phyloP scores from a whole-genome alignment of 192 early-diverging fungal species.

The Backusella liffmaniae region DNA sequence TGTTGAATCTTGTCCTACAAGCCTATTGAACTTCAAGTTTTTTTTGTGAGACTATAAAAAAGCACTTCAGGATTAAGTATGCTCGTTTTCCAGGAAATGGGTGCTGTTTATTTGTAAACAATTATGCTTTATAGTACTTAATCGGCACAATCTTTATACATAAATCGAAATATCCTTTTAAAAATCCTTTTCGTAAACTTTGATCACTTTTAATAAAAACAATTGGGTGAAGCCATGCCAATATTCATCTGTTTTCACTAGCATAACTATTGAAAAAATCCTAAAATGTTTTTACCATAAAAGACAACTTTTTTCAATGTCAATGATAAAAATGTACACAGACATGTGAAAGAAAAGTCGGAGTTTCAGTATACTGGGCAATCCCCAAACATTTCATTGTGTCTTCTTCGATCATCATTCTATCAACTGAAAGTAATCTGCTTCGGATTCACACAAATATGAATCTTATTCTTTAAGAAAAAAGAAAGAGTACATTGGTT shows the following conservation, averaged over 20 bases:
- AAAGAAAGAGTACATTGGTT: neutral
- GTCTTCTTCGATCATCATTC: neutral
- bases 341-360: neutral
- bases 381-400: constrained; percentile 4
- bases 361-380: neutral
- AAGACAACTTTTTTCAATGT: constrained; percentile 1
- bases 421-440: neutral
- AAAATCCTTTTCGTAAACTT: too few relatives aligned
- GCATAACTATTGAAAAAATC: neutral
- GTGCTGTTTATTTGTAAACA: too few relatives aligned
- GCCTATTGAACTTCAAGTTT: too few relatives aligned
- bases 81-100: too few relatives aligned
- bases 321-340: neutral
- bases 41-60: too few relatives aligned
- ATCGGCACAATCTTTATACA: too few relatives aligned
- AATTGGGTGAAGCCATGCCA: neutral
- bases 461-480: neutral
- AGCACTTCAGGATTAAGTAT: too few relatives aligned
- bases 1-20: too few relatives aligned
- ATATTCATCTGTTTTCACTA: neutral
- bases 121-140: too few relatives aligned
- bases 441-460: neutral
- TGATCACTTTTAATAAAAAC: neutral
- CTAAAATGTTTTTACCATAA: neutral
- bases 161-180: too few relatives aligned